Base-by-base conservation (phyloP, 805 yeast genomes). In the Hanseniaspora mollemarum region DNA sequence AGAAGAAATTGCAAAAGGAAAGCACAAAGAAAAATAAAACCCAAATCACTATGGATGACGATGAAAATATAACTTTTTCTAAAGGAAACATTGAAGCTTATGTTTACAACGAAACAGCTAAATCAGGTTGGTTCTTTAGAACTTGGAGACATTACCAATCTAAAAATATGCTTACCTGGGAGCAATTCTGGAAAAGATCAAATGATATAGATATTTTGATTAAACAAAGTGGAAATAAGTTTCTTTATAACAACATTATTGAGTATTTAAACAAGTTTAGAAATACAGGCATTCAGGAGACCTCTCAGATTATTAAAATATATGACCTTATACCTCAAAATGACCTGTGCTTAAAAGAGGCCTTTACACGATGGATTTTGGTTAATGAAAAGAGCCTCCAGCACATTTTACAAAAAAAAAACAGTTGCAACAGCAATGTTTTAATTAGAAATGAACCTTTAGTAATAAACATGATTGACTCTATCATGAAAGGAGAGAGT, bases 341-440 rank as follows among this genome's bases (percentile, higher is more conserved):
- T 19, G 45, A 48, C 1, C 15, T 22, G 8, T 36, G 32, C 1
- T 16, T 48, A n/a, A 38, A n/a, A 26, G 28, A 26, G 16, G 45
- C 40, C 4, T 40, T 48, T 15, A 48, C 51, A 4, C 28, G 43
- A 18, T 29, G 29, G 21, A 12, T 48, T 5, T 4, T 48, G 3
- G 21, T 31, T 5, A 32, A 21, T 25, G 31, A 31, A 29, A 5
- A 22, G 2, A 32, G 25, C 33, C 15, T 40, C n/a, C 25, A 48
- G 2, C 45, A 48, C 10, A 25, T 48, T 7, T 2, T 48, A 9
- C 59, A 56, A 25, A 55, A 57, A 38, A 66, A 64, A 53, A 49
- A 49, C 3, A 66, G 62, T 46, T 61, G 65, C 64, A 35, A 18
- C 13, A 58, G 59, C 31, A 49, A 56, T 36, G 55, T 63, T 5